Evolutionary conservation across 2,329 filamentous ascomycete genomes (phyloP), one percentile per base, ranked within the genome.

Genomic region (Ascochyta pisi): DNA sequence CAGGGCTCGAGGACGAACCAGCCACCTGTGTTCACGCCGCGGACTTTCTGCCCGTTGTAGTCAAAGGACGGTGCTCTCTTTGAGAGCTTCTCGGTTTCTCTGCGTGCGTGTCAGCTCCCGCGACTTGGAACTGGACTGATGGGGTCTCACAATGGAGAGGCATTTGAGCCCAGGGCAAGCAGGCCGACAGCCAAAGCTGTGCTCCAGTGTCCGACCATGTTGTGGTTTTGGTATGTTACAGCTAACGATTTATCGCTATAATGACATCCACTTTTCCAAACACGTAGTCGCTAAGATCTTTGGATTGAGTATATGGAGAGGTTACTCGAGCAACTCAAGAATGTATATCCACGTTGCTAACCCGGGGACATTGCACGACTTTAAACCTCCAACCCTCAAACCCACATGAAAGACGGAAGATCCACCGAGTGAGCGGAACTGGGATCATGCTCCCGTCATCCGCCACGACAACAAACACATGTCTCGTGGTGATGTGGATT

Each of bases 1-100:
- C 84, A 86, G 15, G 85, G 85, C 73, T 88, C 85, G 5, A 86
- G 77, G 6, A 88, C 83, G 41, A 87, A 82, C 84, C 85, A 87
- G 29, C 86, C 86, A 49, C 86, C 85, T 5, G 88, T 77, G 67
- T 89, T 89, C 27, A 89, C 86, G 50, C 86, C 86, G 12, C 85
- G 83, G 38, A 88, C 81, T 65, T 85, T 86, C 19, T 82, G 65
- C 39, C 69, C 69, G 53, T 79, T 77, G 71, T 84, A 87, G 64
- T 82, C 72, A 62, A 86, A 87, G 31, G 79, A 72, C 15, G 78
- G 68, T 19, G 64, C 62, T 50, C 71, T 67, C 55, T 53, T 71
- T 68, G 35, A 56, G 40, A 24, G 63, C 58, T 54, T 68, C 62
- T 34, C 71, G 66, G 35, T 33, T 40, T 56, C 47, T 22, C 43